phyloP scores from a whole-genome alignment of 78 protist genomes.

The Trichosphaerium sp. region DNA sequence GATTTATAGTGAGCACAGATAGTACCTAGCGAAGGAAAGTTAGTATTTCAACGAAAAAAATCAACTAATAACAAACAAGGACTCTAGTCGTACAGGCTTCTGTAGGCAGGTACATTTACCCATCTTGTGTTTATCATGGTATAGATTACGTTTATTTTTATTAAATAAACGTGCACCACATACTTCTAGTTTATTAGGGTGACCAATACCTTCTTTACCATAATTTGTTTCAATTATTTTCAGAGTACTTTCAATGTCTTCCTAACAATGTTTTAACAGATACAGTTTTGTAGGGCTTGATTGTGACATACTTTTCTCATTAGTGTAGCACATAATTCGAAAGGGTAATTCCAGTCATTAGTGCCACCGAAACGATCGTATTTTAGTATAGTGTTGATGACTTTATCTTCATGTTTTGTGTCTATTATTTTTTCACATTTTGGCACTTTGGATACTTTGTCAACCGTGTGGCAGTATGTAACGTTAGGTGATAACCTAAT shows the following conservation, averaged over 20 bases:
- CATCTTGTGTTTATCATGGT: too few species aligned
- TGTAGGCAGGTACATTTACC: too few species aligned
- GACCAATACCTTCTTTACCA: conserved; percentile 27
- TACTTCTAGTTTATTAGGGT: conserved; percentile 29
- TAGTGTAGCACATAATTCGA: conserved; percentile 30
- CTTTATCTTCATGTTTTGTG: background rate
- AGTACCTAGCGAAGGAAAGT: too few species aligned
- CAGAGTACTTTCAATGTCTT: conserved; percentile 11
- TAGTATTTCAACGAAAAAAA: too few species aligned
- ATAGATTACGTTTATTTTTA: conserved; percentile 4
- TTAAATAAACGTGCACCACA: conserved; percentile 22
- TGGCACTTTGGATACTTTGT: background rate
- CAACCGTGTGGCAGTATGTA: background rate
- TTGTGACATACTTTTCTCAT: too few species aligned
- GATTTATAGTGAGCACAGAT: conserved; percentile 34
- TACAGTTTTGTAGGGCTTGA: background rate
- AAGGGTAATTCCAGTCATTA: conserved; percentile 44
- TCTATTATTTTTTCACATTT: background rate
- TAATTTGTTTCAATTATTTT: too few species aligned
- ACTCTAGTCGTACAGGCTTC: background rate
- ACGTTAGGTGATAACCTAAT: too few species aligned
- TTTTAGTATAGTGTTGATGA: background rate
- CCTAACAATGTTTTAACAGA: background rate
- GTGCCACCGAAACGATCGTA: conserved; percentile 12
- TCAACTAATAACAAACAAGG: background rate